These are phyloP conservation scores for Deakozyma indianensis DNA, from an alignment of 805 yeast species.

Conservation along the genomic window DNA sequence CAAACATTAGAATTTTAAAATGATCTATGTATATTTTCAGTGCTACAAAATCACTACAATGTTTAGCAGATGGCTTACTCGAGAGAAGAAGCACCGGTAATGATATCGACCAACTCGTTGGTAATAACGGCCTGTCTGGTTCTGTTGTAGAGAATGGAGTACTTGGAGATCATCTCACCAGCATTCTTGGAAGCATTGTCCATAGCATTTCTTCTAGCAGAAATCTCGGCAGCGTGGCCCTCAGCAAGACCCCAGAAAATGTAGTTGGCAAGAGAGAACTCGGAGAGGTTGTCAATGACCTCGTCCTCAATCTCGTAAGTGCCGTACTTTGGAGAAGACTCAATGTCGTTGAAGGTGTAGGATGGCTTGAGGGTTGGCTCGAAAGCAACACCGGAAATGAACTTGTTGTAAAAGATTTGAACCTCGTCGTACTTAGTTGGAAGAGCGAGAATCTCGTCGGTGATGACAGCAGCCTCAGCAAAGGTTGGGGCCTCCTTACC, in stretches of 20 bases:
- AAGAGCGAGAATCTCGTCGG: slow-evolving; percentile 63
- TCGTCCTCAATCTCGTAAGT: slow-evolving; percentile 68
- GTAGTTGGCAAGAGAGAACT: slow-evolving; percentile 82
- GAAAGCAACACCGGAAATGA: slow-evolving; percentile 75
- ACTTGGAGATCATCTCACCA: slow-evolving; percentile 93
- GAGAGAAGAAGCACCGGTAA: slow-evolving; percentile 98
- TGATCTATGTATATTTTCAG: too few relatives aligned
- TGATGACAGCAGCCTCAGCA: slow-evolving; percentile 73
- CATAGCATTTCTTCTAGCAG: slow-evolving; percentile 99
- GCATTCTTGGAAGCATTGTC: slow-evolving; percentile 99
- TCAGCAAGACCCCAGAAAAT: slow-evolving; percentile 87
- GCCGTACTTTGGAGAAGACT: slow-evolving; percentile 70
- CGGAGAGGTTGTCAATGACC: slow-evolving; percentile 38
- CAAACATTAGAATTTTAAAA: too few relatives aligned
- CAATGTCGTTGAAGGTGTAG: slow-evolving; percentile 57
- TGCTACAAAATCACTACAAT: too few relatives aligned
- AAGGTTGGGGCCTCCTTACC: slow-evolving; percentile 97
- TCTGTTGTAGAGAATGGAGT: slow-evolving; percentile 97
- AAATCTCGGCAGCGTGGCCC: slow-evolving; percentile 95
- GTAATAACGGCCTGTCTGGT: slow-evolving; percentile 98
- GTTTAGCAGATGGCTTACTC: slow-evolving; percentile 50
- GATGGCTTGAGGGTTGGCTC: slow-evolving; percentile 65
- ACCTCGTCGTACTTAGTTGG: slow-evolving; percentile 50
- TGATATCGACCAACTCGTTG: slow-evolving; percentile 98
- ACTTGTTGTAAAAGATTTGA: slow-evolving; percentile 77